Evolutionary conservation across 2,329 filamentous ascomycete species (phyloP).

Genomic region (Pestalotiopsis sp.): DNA sequence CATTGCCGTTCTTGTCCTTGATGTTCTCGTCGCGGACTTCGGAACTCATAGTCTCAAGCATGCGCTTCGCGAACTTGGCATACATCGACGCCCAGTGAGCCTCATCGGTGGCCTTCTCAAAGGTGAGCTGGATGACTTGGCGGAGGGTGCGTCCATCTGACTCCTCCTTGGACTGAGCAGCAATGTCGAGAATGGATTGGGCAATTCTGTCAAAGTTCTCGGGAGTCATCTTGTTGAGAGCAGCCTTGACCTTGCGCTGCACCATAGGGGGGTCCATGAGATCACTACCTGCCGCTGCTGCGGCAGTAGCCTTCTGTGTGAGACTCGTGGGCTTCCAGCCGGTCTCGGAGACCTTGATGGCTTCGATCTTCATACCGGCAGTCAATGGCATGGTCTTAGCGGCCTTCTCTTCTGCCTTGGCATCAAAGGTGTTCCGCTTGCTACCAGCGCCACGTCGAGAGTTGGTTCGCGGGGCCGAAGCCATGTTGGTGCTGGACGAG

Average conservation of each 20-base stretch:
- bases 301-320: conserved; percentile 40
- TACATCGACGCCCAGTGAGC: conserved; percentile 99
- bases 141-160: conserved; percentile 90
- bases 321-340: conserved; percentile 91
- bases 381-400: conserved; percentile 93
- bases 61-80: conserved; percentile 95
- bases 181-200: conserved; percentile 89
- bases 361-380: conserved; percentile 77
- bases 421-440: conserved; percentile 59
- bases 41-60: conserved; percentile 92
- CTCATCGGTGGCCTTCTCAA: conserved; percentile 98
- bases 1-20: conserved; percentile 83
- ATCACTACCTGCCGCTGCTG: conserved; percentile 47
- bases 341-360: conserved; percentile 69
- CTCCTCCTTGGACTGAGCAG: conserved; percentile 94
- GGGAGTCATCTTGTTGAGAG: conserved; percentile 99
- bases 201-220: conserved; percentile 87
- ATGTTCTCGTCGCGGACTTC: conserved; percentile 97
- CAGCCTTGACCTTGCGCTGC: conserved; percentile 97
- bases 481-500: conserved; percentile 59
- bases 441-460: conserved; percentile 61
- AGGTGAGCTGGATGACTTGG: conserved; percentile 98
- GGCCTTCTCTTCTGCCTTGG: conserved; percentile 66
- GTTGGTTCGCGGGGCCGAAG: conserved; percentile 71
- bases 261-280: conserved; percentile 89